Percentiles rank a stretch among this genome's conserved stretches.
These are phyloP conservation scores for Thelonectria olida DNA, from an alignment of 2,329 filamentous ascomycete species.

Conservation along the genomic window DNA sequence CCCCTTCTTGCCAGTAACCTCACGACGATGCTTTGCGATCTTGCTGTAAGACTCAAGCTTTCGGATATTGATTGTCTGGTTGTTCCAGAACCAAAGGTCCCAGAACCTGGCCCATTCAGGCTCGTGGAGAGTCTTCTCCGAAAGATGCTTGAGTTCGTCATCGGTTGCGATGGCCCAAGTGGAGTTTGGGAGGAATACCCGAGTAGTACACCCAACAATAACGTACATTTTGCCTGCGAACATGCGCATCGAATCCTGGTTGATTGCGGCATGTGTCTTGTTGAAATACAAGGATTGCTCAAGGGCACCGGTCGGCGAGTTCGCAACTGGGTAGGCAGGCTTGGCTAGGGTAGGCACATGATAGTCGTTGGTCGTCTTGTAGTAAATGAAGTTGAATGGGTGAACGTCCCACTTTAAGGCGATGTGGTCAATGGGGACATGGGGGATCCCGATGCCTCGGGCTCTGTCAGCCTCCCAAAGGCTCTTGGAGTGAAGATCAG, in stretches of 20 bases:
- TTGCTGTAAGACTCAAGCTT: slow-evolving; percentile 38
- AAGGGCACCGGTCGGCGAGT: neutral
- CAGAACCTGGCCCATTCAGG: slow-evolving; percentile 32
- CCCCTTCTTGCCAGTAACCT: neutral
- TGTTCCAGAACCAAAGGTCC: slow-evolving; percentile 36
- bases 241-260: neutral
- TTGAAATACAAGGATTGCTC: neutral
- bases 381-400: neutral
- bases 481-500: neutral
- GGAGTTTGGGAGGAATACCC: neutral
- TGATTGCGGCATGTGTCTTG: too few species aligned
- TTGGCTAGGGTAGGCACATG: neutral
- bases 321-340: neutral
- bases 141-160: neutral
- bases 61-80: slow-evolving; percentile 32
- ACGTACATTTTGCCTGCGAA: neutral
- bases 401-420: slow-evolving; percentile 2
- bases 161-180: neutral
- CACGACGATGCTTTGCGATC: slow-evolving; percentile 33
- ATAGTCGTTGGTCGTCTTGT: neutral
- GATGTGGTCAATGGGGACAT: slow-evolving; percentile 6
- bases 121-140: slow-evolving; percentile 11
- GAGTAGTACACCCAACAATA: neutral
- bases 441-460: neutral
- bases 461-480: too few species aligned